Conservation (phyloP, 2,329 filamentous ascomycete species). For the Sclerotinia spermophila region DNA sequence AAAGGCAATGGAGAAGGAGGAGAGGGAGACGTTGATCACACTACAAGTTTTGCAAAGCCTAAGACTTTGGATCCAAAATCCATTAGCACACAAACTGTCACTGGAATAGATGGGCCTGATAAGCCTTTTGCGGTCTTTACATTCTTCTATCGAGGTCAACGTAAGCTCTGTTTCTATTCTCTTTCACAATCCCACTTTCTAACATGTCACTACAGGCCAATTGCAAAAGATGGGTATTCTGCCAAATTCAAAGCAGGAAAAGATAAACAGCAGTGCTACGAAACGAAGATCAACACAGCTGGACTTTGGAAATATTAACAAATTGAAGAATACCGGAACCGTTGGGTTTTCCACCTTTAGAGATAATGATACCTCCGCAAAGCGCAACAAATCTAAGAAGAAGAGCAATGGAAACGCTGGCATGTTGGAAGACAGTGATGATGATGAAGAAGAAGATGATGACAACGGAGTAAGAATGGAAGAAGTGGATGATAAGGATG, state of each 20-base stretch:
- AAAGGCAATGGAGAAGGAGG: slow-evolving; percentile 48
- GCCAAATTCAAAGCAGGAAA: slow-evolving; percentile 58
- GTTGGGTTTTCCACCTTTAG: slow-evolving; percentile 89
- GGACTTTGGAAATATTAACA: slow-evolving; percentile 80
- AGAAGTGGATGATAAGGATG: slow-evolving; percentile 60
- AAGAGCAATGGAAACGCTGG: slow-evolving; percentile 58
- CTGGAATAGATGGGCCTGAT: slow-evolving; percentile 91
- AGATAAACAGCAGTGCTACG: slow-evolving; percentile 55
- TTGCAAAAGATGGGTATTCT: slow-evolving; percentile 94
- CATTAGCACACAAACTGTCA: slow-evolving; percentile 99
- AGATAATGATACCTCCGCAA: slow-evolving; percentile 57
- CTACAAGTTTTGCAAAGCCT: slow-evolving; percentile 94
- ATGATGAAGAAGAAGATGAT: slow-evolving; percentile 70
- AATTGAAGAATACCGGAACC: slow-evolving; percentile 80
- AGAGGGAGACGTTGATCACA: slow-evolving; percentile 88
- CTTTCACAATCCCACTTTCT: slow-evolving; percentile 15
- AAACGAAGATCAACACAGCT: slow-evolving; percentile 80
- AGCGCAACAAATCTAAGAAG: slow-evolving; percentile 58
- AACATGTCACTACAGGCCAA: slow-evolving; percentile 60
- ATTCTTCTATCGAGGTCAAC: slow-evolving; percentile 93
- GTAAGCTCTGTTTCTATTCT: slow-evolving; percentile 53
- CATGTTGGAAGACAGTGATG: slow-evolving; percentile 68
- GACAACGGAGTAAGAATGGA: slow-evolving; percentile 66
- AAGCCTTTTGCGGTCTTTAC: slow-evolving; percentile 97
- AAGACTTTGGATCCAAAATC: slow-evolving; percentile 95